Evolutionary conservation across 371 early-diverging fungal species (phyloP).

Genomic region (Mortierella sp.): DNA sequence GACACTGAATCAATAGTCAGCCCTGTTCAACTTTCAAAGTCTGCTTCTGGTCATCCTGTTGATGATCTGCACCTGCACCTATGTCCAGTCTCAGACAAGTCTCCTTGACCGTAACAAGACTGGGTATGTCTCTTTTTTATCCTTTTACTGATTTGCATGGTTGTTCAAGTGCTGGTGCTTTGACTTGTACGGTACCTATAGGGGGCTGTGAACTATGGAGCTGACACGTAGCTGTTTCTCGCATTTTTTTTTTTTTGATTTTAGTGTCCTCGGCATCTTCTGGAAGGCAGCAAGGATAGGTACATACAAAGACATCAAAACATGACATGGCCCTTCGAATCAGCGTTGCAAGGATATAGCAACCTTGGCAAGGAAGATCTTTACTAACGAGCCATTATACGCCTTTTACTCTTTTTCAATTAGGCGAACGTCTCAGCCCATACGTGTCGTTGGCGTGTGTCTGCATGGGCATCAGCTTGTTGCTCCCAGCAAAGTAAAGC

Average conservation of each 20-base stretch:
- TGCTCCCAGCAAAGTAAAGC: constrained; percentile 40
- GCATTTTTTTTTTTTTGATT: background rate
- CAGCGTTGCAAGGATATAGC: background rate
- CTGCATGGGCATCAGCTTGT: constrained; percentile 77
- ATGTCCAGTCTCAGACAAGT: constrained; percentile 80
- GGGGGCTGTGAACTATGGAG: background rate
- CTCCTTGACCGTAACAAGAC: constrained; percentile 81
- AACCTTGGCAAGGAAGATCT: background rate
- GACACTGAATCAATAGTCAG: constrained; percentile 65
- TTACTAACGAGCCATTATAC: background rate
- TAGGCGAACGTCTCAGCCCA: constrained; percentile 89
- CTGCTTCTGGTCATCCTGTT: constrained; percentile 83
- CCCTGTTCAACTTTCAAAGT: constrained; percentile 89
- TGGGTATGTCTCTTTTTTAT: constrained; percentile 59
- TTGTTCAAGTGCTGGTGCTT: too few species aligned
- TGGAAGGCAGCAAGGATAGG: constrained; percentile 95
- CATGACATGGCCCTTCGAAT: background rate
- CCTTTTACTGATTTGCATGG: too few species aligned
- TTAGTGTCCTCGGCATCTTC: constrained; percentile 84
- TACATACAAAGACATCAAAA: constrained; percentile 6
- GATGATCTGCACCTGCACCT: constrained; percentile 88
- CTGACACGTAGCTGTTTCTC: background rate
- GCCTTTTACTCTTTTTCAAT: background rate
- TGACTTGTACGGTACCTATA: background rate
- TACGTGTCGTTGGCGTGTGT: constrained; percentile 90